phyloP scores from a whole-genome alignment of 2,329 filamentous ascomycete genomes.

The Pseudogymnoascus verrucosus region DNA sequence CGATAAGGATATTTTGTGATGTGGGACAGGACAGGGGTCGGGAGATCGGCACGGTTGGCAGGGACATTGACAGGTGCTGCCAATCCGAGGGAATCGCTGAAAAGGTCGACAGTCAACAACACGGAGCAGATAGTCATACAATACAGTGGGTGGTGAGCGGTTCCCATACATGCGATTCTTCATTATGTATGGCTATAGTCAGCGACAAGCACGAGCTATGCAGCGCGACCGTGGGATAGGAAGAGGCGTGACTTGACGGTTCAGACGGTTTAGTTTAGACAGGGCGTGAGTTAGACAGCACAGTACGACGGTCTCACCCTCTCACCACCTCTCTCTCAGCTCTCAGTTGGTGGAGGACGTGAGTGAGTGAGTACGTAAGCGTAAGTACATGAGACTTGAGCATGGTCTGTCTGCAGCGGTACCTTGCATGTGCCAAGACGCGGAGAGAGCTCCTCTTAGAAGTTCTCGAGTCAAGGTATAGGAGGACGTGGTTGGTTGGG shows the following conservation, averaged over 20 bases:
- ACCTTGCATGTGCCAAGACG: constrained; percentile 7
- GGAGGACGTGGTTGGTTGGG: no score
- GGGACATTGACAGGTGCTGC: not conserved
- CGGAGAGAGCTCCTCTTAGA: not conserved
- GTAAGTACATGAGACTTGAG: no score
- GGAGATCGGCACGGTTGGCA: not conserved
- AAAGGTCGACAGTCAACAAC: not conserved
- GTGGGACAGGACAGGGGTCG: not conserved
- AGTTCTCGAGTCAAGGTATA: no score
- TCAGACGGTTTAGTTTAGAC: not conserved
- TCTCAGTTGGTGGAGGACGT: no score
- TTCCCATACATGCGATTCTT: no score
- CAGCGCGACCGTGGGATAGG: not conserved
- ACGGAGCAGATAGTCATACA: not conserved
- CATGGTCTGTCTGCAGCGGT: no score
- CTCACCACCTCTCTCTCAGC: no score
- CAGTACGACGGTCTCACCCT: not conserved
- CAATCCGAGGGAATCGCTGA: not conserved
- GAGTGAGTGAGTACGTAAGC: no score
- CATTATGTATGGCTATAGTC: not conserved
- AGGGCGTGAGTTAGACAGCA: not conserved
- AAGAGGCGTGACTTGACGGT: not conserved
- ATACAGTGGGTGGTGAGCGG: not conserved
- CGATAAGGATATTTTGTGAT: not conserved
- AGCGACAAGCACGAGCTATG: not conserved